Base-by-base conservation (phyloP, 129 eudicot species). In the Dittrichia graveolens region DNA sequence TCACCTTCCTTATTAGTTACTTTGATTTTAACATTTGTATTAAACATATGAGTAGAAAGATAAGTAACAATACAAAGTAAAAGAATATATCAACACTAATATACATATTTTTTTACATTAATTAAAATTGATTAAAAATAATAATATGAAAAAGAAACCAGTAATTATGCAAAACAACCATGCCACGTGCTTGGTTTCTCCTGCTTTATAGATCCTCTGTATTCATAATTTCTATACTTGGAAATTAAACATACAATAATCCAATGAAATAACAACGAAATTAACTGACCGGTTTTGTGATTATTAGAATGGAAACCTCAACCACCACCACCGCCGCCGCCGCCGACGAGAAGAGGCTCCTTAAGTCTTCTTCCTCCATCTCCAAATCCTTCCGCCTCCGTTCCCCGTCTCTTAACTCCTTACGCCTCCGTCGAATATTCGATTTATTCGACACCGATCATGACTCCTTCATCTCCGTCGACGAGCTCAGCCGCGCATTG, bases 361-460 rank as follows among this genome's bases (percentile, higher is more conserved):
- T 78, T 15, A 78, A 78, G 44, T 78, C 71, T 37, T 31, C 46
- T 15, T 74, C 78, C 49, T 69, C 49, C 15, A 24, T 76, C 15
- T 73, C 81, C 55, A 72, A 73, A 7, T 79, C 84, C 14, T 80
- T 80, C 65, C 75, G 75, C 31, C 97, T 92, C 5, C 89, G 91
- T 0, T 76, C 91, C 65, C 88, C 95, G 1, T 86, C 91, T 76
- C 88, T 92, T 10, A 86, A 92, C 55, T 76, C 94, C 14, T 41
- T 92, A 15, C 93, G 96, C 12, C 89, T 92, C 34, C 96, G 94
- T 9, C 86, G 94, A 2, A 87, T 92, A 24, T 92, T 92, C 60
- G 96, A 92, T 37, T 24, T 89, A 15, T 92, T 89, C 53, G 97
- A 92, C 60, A 77, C 82, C 37, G 85, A 89, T 80, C 73, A 80